Conservation (phyloP, 306 rosid species). For the Quercus suber region DNA sequence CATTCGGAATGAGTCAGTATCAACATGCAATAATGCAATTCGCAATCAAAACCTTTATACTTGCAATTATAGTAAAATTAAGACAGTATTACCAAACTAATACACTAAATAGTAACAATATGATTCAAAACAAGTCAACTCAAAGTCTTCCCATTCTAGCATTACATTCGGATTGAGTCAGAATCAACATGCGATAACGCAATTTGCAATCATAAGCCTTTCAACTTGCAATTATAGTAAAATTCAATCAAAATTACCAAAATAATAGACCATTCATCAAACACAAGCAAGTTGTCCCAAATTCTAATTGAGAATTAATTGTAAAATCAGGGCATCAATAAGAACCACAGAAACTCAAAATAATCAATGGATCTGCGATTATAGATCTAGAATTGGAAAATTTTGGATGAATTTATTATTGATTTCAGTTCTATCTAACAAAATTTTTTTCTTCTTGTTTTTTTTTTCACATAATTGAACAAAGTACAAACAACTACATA, state of each 20-base stretch:
- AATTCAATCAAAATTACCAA: no score
- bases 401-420: background rate
- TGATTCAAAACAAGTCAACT: no score
- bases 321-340: background rate
- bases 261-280: no score
- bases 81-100: background rate
- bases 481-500: slow-evolving; percentile 24
- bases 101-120: no score
- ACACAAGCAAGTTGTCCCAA: no score
- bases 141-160: no score
- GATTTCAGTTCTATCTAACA: slow-evolving; percentile 25
- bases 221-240: no score
- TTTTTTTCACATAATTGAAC: background rate
- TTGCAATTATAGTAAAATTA: background rate
- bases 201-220: no score
- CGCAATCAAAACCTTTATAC: background rate
- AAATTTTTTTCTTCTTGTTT: background rate
- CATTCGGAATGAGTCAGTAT: background rate
- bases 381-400: background rate
- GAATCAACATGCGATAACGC: no score
- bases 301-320: background rate
- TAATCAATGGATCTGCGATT: background rate
- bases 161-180: no score
- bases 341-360: background rate
- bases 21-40: background rate